Evolutionary conservation across 768 basidiomycete genomes (phyloP).

Genomic region (Crepidotus variabilis): DNA sequence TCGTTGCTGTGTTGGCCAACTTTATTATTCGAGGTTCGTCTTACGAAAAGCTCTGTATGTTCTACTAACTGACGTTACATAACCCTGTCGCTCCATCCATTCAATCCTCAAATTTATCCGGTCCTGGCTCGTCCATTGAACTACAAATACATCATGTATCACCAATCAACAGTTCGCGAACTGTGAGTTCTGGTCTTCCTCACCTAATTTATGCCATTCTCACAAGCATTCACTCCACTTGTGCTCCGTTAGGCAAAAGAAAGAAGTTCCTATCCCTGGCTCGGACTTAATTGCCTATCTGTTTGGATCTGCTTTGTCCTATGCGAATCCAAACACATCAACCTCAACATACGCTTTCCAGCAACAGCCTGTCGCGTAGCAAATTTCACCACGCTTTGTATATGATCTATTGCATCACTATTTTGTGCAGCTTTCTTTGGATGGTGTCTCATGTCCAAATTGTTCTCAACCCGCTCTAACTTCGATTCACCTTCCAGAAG

Average conservation of each 20-base stretch:
- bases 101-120: neutral
- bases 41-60: neutral
- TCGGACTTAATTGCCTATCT: slow-evolving; percentile 12
- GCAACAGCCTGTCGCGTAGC: slow-evolving; percentile 4
- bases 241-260: slow-evolving; percentile 12
- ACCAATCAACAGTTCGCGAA: slow-evolving; percentile 45
- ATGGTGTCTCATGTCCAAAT: no score
- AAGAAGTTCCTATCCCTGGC: slow-evolving; percentile 21
- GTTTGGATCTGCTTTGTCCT: neutral
- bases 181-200: slow-evolving; percentile 34
- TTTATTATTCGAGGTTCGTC: slow-evolving; percentile 79
- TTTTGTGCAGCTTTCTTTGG: no score
- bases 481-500: no score
- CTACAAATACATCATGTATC: neutral
- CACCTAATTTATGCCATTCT: neutral
- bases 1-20: slow-evolving; percentile 84
- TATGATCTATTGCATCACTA: neutral
- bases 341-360: slow-evolving; percentile 11
- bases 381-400: neutral
- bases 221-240: neutral
- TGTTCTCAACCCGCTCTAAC: no score
- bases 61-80: neutral
- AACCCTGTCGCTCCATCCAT: neutral
- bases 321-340: slow-evolving; percentile 2
- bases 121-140: slow-evolving; percentile 10